Conservation (phyloP, 2,329 filamentous ascomycete species). For the Penicillium sp. region DNA sequence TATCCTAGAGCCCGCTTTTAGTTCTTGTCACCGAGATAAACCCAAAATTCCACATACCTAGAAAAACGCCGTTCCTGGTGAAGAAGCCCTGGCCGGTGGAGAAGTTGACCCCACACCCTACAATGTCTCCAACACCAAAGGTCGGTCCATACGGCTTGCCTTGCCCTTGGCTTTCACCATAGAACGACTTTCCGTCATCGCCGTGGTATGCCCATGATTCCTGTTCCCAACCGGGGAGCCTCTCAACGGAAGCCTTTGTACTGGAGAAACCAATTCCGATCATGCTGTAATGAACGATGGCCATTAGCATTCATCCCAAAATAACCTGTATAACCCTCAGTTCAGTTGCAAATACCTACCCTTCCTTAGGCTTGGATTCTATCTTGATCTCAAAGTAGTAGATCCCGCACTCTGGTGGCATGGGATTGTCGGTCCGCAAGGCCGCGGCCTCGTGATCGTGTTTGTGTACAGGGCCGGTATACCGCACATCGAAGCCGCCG, state of each 20-base stretch:
- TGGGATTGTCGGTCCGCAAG: constrained; percentile 79
- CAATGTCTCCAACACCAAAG: constrained; percentile 60
- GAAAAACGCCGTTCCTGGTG: constrained; percentile 62
- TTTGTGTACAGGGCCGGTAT: constrained; percentile 57
- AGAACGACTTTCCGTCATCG: constrained; percentile 66
- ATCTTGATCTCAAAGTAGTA: constrained; percentile 87
- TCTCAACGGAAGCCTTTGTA: constrained; percentile 58
- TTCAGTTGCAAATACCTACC: constrained; percentile 48
- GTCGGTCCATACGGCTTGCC: constrained; percentile 61
- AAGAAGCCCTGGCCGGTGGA: constrained; percentile 63
- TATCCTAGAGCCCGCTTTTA: constrained; percentile 52
- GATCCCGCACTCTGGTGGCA: constrained; percentile 86
- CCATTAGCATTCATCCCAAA: neutral
- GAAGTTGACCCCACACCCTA: constrained; percentile 68
- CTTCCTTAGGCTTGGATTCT: constrained; percentile 66
- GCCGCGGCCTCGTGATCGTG: constrained; percentile 75
- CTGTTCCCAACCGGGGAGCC: constrained; percentile 66
- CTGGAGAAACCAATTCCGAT: constrained; percentile 63
- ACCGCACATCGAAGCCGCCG: constrained; percentile 72
- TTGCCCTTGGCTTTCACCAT: constrained; percentile 56
- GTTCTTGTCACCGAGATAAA: neutral
- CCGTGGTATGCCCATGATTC: constrained; percentile 69
- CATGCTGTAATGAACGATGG: constrained; percentile 23
- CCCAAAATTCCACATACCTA: constrained; percentile 52
- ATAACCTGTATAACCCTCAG: neutral